Evolutionary conservation across 2,329 filamentous ascomycete species (phyloP), one percentile per base, ranked within the genome.

Genomic region (Fusarium sp.): DNA sequence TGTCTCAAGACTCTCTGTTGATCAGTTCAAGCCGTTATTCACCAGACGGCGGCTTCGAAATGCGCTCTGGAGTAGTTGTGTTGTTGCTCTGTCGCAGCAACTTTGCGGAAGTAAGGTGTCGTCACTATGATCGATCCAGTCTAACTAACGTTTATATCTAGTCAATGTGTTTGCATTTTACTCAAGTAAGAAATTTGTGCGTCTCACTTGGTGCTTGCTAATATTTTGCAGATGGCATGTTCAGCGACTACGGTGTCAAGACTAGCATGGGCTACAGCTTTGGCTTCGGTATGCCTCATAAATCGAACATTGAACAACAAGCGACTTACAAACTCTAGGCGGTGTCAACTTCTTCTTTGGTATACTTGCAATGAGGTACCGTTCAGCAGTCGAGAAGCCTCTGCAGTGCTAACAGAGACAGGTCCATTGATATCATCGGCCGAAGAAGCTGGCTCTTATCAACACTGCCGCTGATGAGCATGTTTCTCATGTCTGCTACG

Each of bases 101-200:
- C 69, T 81, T 3, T 81, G 78, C n/a, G 78, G 79, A 17, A 71
- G 67, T 76, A 62, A 34, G 65, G 51, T 20, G 8, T 26, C 17
- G 5, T 10, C 11, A 6, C 8, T 17, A 3, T 6, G 4, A 7
- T 22, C 22, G 14, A 3, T 17, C 3, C 8, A 41, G 13, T 26
- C 8, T 18, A 30, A 10, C 65, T 75, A 28, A 72, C 8, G 0
- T 1, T 3, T 6, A 5, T 24, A 12, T n/a, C 1, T 8, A 76
- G 74, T 76, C 6, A 76, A 76, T 5, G 78, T 86, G 1, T 78
- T 85, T 8, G 84, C 84, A 0, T 86, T 87, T 57, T 86, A 87
- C 69, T 85, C 83, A 2, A 81, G 83, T 81, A 78, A 77, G 30
- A 56, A 4, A 12, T 10, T 14, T 5, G 2, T 12, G 6, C 1